Evolutionary conservation across 2,329 filamentous ascomycete genomes (phyloP), one percentile per base, ranked within the genome.

Genomic region (Lasiodiplodia gonubiensis): DNA sequence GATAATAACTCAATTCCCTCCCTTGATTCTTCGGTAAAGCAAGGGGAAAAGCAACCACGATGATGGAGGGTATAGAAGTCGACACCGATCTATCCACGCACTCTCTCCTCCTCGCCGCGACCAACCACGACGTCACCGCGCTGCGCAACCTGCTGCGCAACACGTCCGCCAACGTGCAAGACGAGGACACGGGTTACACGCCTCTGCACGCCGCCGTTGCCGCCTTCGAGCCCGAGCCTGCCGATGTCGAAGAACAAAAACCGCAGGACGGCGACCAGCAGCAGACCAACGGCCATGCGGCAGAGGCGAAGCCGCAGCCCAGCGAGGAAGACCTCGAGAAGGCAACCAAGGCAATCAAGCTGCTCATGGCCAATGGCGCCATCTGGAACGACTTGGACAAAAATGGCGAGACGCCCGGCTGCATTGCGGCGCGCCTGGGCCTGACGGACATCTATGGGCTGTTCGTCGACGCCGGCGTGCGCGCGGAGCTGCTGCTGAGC

Each of bases 331-430:
- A 77, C 23, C 67, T 76, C n/a, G 75, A 91, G 37, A 86, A 89
- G 55, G 86, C 86, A 2, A 85, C 86, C 66, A 87, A 89, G 64
- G 90, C 90, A 0, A 82, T 97, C 4, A 86, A 87, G 71, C 87
- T 95, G 74, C 85, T 98, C 8, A 88, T 98, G 69, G 86, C 94
- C 74, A 90, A 91, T 72, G 95, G 95, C 37, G 95, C 93, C 12
- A 97, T 98, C 72, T 99, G 95, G 95, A 99, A 99, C 81, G 94
- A 97, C 77, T 83, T 98, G 67, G 93, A 98, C 78, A 81, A 84
- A 71, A 90, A 92, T 72, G 87, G 93, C 73, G 94, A 98, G 83
- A 98, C 95, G 3, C 93, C 95, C 0, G 95, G 93, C 8, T 98
- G 94, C 77, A 82, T 97, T 52, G 95, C 95, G 10, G 84, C 85